These are phyloP conservation scores for Kurtzmaniella cleridarum DNA, from an alignment of 805 yeast species.

Conservation along the genomic window DNA sequence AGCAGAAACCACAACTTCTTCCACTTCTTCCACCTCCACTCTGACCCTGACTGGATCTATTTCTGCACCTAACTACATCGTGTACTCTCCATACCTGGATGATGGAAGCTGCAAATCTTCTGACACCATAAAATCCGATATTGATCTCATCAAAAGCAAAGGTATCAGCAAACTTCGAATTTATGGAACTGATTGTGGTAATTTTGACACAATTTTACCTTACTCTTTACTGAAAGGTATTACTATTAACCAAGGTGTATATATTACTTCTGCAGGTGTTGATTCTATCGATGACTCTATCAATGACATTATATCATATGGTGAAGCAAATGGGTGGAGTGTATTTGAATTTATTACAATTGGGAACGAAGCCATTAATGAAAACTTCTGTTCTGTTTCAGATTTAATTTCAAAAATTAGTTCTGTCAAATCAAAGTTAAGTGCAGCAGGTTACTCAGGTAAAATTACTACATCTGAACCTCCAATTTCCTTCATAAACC, in stretches of 20 bases:
- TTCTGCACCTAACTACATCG: constrained; percentile 53
- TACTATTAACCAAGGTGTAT: constrained; percentile 79
- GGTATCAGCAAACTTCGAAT: constrained; percentile 67
- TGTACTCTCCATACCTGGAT: constrained; percentile 73
- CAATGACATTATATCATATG: constrained; percentile 43
- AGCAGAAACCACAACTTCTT: constrained; percentile 8
- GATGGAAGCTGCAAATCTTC: constrained; percentile 64
- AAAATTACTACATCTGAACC: constrained; percentile 83
- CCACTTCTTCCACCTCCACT: constrained; percentile 9
- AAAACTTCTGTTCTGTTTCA: constrained; percentile 53
- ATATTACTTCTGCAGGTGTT: constrained; percentile 63
- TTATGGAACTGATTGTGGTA: constrained; percentile 84
- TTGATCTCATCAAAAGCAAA: constrained; percentile 49
- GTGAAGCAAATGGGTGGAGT: constrained; percentile 55
- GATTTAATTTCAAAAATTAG: constrained; percentile 64
- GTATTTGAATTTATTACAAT: constrained; percentile 72
- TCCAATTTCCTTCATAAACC: constrained; percentile 59
- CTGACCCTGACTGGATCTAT: constrained; percentile 14
- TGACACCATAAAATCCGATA: constrained; percentile 51
- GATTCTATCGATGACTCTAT: constrained; percentile 64
- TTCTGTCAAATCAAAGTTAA: constrained; percentile 53
- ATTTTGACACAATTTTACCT: constrained; percentile 60
- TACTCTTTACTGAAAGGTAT: constrained; percentile 55
- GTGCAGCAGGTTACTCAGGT: constrained; percentile 72
- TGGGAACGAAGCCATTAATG: constrained; percentile 82